Base-by-base conservation (phyloP, 768 basidiomycete genomes). In the Rhizopogon vesiculosus region DNA sequence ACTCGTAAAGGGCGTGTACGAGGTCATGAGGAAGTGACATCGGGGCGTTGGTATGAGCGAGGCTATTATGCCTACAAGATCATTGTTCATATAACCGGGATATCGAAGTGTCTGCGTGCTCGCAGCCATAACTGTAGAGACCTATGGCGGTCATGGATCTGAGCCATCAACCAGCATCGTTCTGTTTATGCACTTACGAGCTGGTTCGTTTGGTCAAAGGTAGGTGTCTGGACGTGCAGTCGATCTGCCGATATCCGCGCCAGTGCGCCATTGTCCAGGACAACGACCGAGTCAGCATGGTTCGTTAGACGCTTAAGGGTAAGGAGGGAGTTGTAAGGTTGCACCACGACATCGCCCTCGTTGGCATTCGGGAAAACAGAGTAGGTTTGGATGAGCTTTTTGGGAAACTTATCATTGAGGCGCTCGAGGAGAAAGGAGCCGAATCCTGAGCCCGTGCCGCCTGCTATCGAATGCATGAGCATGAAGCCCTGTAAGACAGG, bases 21-120 rank as follows among this genome's bases (percentile, higher is more conserved):
- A 93, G 9, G 97, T 98, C 91, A 95, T 96, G 50, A 99, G 80
- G 79, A 98, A 98, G 71, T 99, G 96, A 67, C 95, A 98, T 49
- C 95, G 82, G 28, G 96, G 96, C 3, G 96, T 98, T 2, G 96
- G 96, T 61, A 99, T 98, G 51, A 99, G 82, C 15, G 92, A 93
- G 6, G 96, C 94, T 54, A 98, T 89, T 59, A 99, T 95, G 28
- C 95, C 93, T 61, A 98, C 95, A 39, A 98, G 83, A 66, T 99
- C 96, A 64, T 98, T 99, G 78, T 98, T 98, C 95, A 98, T 98
- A 72, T 98, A 98, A 49, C 93, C 92, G 0, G 96, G 96, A 73
- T 97, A 99, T 64, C 96, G 84, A 25, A 99, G 81, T 13, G 96
- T 98, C 65, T 95, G 93, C 0, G 96, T 99, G 59, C 92, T 95